These are phyloP conservation scores for Stereum hirsutum DNA, from an alignment of 1,284 basidiomycete species.

Conservation along the genomic window DNA sequence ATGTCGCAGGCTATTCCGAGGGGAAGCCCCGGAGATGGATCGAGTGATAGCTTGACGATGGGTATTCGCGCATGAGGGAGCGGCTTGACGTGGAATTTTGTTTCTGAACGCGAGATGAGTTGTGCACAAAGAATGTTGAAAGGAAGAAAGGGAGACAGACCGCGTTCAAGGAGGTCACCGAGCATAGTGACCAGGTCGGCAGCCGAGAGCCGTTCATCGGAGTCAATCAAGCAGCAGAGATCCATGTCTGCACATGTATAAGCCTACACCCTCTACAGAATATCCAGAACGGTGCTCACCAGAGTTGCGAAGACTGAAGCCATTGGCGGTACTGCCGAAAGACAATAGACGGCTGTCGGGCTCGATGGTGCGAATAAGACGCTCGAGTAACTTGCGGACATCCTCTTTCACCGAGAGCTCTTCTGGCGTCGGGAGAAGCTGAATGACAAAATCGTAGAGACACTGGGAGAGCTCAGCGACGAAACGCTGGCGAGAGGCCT, in stretches of 20 bases:
- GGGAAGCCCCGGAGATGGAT: constrained; percentile 84
- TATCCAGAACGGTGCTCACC: constrained; percentile 39
- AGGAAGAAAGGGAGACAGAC: constrained; percentile 38
- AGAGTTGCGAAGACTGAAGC: constrained; percentile 90
- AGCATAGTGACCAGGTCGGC: constrained; percentile 92
- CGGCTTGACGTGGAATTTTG: constrained; percentile 95
- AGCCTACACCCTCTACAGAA: not conserved
- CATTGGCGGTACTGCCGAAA: constrained; percentile 93
- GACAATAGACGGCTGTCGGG: constrained; percentile 86
- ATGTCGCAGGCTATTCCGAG: constrained; percentile 95
- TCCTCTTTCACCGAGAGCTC: constrained; percentile 94
- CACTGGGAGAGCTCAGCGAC: constrained; percentile 56
- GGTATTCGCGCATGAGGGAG: constrained; percentile 96
- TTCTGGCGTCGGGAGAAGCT: constrained; percentile 80
- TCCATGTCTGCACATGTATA: constrained; percentile 76
- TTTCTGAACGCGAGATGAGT: constrained; percentile 46
- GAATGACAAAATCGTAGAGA: constrained; percentile 82
- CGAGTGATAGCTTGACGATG: constrained; percentile 93
- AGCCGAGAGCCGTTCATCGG: constrained; percentile 66
- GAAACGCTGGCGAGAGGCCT: constrained; percentile 39
- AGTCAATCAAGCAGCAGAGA: constrained; percentile 91
- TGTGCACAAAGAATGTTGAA: constrained; percentile 6
- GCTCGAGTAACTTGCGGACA: constrained; percentile 88
- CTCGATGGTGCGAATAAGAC: constrained; percentile 90
- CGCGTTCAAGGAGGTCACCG: constrained; percentile 87